Percentiles rank a stretch among this genome's conserved stretches.
phyloP scores from a whole-genome alignment of 2,329 filamentous ascomycete species.

The Parastagonospora avenae region DNA sequence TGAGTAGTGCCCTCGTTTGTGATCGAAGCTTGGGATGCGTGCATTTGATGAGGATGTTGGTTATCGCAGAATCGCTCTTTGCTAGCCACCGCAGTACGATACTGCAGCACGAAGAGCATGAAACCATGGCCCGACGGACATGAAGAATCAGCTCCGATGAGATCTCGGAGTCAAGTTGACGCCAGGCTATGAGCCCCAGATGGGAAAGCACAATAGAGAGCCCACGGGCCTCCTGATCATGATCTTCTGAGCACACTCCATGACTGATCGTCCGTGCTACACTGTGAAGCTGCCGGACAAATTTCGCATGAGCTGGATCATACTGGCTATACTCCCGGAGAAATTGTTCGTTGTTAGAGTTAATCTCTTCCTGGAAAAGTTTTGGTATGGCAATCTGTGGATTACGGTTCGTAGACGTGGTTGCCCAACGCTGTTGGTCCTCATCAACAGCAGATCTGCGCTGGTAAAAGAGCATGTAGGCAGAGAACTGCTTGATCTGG shows the following conservation, averaged over 20 bases:
- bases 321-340: slow-evolving; percentile 80
- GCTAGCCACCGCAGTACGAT: slow-evolving; percentile 67
- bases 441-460: slow-evolving; percentile 68
- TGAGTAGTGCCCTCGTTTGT: slow-evolving; percentile 33
- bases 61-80: slow-evolving; percentile 61
- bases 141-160: slow-evolving; percentile 62
- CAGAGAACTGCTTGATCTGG: slow-evolving; percentile 60
- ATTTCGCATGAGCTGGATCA: slow-evolving; percentile 71
- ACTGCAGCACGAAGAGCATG: slow-evolving; percentile 58
- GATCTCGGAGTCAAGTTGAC: slow-evolving; percentile 70
- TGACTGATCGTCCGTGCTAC: slow-evolving; percentile 58
- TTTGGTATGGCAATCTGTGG: slow-evolving; percentile 54
- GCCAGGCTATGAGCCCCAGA: slow-evolving; percentile 75
- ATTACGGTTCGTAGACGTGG: slow-evolving; percentile 49
- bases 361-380: slow-evolving; percentile 61
- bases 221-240: slow-evolving; percentile 53
- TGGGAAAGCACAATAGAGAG: slow-evolving; percentile 66
- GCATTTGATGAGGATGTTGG: slow-evolving; percentile 60
- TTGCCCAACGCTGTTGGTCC: slow-evolving; percentile 44
- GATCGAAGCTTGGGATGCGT: slow-evolving; percentile 35
- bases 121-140: slow-evolving; percentile 59
- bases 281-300: slow-evolving; percentile 67
- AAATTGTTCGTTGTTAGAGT: slow-evolving; percentile 72
- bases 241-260: slow-evolving; percentile 56
- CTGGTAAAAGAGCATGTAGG: slow-evolving; percentile 98